phyloP scores from a whole-genome alignment of 768 basidiomycete species.

The Suillus subalutaceus region DNA sequence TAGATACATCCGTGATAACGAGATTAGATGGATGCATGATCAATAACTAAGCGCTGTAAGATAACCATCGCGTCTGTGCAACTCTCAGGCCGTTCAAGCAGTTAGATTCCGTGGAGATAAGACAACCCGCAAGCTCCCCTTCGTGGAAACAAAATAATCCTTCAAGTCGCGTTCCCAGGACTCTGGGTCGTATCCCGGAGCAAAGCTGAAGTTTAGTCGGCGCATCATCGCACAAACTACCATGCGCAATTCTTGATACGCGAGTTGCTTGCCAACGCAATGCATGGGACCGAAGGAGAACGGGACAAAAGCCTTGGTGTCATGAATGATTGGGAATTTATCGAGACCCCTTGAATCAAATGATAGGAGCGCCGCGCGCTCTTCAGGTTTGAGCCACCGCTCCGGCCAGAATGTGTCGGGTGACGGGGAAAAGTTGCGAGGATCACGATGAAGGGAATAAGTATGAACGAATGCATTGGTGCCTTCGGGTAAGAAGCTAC shows the following conservation, averaged over 20 bases:
- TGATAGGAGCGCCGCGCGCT: constrained; percentile 27
- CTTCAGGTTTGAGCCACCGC: constrained; percentile 41
- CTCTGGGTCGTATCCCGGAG: constrained; percentile 37
- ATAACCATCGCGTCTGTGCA: constrained; percentile 17
- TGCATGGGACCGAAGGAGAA: constrained; percentile 49
- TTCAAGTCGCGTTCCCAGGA: constrained; percentile 38
- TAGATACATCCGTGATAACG: constrained; percentile 6
- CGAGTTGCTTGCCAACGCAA: constrained; percentile 49
- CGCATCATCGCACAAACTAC: constrained; percentile 42
- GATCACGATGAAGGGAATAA: constrained; percentile 49
- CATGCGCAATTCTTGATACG: constrained; percentile 45
- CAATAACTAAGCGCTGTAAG: constrained; percentile 30
- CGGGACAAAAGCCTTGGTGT: constrained; percentile 45
- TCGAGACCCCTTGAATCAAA: constrained; percentile 26
- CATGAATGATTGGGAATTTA: constrained; percentile 34
- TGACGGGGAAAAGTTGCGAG: constrained; percentile 47
- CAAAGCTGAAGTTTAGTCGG: constrained; percentile 43
- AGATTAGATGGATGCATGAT: constrained; percentile 16
- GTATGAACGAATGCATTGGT: constrained; percentile 46
- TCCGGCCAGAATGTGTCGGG: constrained; percentile 49
- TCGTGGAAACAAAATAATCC: constrained; percentile 42
- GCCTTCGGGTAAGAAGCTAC: constrained; percentile 47
- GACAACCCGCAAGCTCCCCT: constrained; percentile 37
- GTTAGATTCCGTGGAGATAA: constrained; percentile 35
- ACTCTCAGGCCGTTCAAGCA: constrained; percentile 21